phyloP scores from a whole-genome alignment of 305 asterid genomes.

The Solanum hybrid region DNA sequence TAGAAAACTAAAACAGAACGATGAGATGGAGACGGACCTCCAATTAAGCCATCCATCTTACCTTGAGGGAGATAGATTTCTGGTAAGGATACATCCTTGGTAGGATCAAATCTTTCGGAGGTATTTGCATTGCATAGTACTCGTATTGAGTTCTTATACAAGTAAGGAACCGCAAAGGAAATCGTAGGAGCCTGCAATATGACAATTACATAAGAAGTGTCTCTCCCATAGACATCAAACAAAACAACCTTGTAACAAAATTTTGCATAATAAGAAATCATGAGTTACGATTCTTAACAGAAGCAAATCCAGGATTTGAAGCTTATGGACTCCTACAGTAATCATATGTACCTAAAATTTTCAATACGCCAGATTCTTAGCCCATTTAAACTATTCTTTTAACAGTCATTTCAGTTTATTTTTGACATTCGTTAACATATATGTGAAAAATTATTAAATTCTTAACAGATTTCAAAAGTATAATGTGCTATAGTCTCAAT shows the following conservation, averaged over 20 bases:
- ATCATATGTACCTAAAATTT: neutral
- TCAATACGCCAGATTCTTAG: neutral
- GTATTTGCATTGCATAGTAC: conserved; percentile 36
- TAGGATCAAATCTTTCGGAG: conserved; percentile 28
- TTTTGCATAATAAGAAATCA: neutral
- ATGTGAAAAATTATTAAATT: neutral
- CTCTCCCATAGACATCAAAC: neutral
- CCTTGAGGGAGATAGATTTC: conserved; percentile 20
- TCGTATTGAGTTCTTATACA: conserved; percentile 26
- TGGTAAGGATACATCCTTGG: conserved; percentile 23
- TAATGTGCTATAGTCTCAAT: neutral
- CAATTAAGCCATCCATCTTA: neutral
- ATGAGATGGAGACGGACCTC: conserved; percentile 17
- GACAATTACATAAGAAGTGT: neutral
- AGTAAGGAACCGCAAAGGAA: conserved; percentile 3
- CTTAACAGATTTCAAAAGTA: neutral
- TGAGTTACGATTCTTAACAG: neutral
- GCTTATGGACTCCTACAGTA: neutral
- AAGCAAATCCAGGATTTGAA: neutral
- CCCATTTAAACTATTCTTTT: neutral
- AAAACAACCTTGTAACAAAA: neutral
- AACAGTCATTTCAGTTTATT: neutral
- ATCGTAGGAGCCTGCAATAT: conserved; percentile 19
- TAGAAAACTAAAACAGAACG: conserved; percentile 29
- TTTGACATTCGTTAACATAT: neutral